Conservation (phyloP, 352 stramenopile genomes). For the Thraustotheca clavata region DNA sequence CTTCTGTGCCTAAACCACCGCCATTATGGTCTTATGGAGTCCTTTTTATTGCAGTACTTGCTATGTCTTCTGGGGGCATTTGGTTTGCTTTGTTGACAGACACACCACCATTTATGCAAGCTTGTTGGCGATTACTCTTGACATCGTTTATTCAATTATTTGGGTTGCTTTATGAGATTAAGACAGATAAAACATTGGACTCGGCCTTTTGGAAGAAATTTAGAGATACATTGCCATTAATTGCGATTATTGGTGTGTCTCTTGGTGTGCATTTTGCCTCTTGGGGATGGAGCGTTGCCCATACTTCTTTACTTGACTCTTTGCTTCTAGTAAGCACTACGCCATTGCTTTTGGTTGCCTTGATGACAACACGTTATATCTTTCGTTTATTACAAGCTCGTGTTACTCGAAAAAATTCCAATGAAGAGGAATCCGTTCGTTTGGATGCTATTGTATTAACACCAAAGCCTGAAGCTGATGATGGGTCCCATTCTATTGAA, state of each 20-base stretch:
- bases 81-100: constrained; percentile 17
- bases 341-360: constrained; percentile 1
- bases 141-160: constrained; percentile 2
- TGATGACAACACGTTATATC: neutral
- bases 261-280: constrained; percentile 11
- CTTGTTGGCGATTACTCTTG: constrained; percentile 11
- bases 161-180: constrained; percentile 13
- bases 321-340: constrained; percentile 7
- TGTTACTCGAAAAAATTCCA: neutral
- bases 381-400: neutral
- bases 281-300: constrained; percentile 17
- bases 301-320: constrained; percentile 11
- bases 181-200: neutral
- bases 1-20: too few relatives aligned
- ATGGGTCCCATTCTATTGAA: neutral
- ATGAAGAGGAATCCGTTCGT: neutral
- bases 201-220: constrained; percentile 8
- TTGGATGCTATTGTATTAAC: neutral
- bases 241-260: neutral
- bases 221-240: neutral
- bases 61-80: constrained; percentile 17
- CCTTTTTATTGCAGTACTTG: constrained; percentile 12
- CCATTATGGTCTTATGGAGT: constrained; percentile 9
- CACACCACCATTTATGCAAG: constrained; percentile 12
- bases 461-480: neutral